Evolutionary conservation across 768 basidiomycete genomes (phyloP).

Genomic region (Stropharia rugosoannulata): DNA sequence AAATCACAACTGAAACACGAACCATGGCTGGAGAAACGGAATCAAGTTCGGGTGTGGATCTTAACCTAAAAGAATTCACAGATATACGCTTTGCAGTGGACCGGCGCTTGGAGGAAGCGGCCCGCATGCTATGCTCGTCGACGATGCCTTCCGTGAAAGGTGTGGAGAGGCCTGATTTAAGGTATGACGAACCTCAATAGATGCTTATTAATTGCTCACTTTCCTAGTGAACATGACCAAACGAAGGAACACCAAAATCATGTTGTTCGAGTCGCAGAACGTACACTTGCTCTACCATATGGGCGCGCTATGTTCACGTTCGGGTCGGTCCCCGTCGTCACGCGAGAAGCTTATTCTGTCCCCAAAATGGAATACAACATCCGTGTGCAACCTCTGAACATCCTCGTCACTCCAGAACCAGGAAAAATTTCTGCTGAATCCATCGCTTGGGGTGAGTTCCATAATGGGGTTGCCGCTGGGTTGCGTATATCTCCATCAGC

Average conservation of each 20-base stretch:
- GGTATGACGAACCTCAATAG: slow-evolving; percentile 22
- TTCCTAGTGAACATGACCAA: slow-evolving; percentile 81
- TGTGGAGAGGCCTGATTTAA: slow-evolving; percentile 68
- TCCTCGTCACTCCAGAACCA: slow-evolving; percentile 61
- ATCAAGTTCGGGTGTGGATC: slow-evolving; percentile 66
- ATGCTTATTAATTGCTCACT: neutral
- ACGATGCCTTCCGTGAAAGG: slow-evolving; percentile 61
- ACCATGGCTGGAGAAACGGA: slow-evolving; percentile 53
- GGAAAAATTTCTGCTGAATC: slow-evolving; percentile 75
- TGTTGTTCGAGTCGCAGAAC: slow-evolving; percentile 76
- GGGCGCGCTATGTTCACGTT: slow-evolving; percentile 93
- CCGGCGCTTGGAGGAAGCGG: slow-evolving; percentile 86
- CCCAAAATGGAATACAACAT: slow-evolving; percentile 79
- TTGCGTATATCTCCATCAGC: slow-evolving; percentile 79
- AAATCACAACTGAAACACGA: slow-evolving; percentile 51
- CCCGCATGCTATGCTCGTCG: slow-evolving; percentile 86
- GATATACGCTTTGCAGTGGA: slow-evolving; percentile 90
- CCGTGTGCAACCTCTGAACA: slow-evolving; percentile 71
- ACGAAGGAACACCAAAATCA: slow-evolving; percentile 82
- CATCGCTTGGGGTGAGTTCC: slow-evolving; percentile 93
- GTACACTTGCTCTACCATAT: slow-evolving; percentile 87
- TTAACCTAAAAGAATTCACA: slow-evolving; percentile 71
- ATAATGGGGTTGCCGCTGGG: slow-evolving; percentile 94
- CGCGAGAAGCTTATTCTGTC: slow-evolving; percentile 74
- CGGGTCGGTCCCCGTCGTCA: slow-evolving; percentile 73